phyloP scores from a whole-genome alignment of 768 basidiomycete genomes.

The Lentinula aciculospora region DNA sequence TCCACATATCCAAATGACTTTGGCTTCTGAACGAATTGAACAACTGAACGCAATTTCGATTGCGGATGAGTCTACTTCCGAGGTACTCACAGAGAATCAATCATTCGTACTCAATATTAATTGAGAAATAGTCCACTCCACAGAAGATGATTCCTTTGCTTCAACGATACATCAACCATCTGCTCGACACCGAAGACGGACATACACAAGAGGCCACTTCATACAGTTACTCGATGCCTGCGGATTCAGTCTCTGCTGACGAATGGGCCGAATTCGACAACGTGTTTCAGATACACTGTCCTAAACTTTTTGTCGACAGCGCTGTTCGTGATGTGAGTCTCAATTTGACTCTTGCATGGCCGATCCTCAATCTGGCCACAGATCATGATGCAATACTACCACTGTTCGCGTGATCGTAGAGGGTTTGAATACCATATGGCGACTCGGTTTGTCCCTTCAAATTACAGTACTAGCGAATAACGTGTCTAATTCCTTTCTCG shows the following conservation, averaged over 20 bases:
- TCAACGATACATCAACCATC: constrained; percentile 52
- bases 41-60: constrained; percentile 30
- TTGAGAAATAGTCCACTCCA: not conserved
- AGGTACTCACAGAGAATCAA: not conserved
- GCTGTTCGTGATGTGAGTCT: constrained; percentile 70
- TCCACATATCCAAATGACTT: constrained; percentile 55
- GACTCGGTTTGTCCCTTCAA: constrained; percentile 49
- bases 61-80: not conserved
- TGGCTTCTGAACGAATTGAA: constrained; percentile 49
- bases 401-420: constrained; percentile 67
- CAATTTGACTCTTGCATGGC: not conserved
- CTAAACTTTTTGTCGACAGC: constrained; percentile 72
- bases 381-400: constrained; percentile 87
- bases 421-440: constrained; percentile 89
- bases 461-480: constrained; percentile 2
- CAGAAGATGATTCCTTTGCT: constrained; percentile 54
- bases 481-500: not conserved
- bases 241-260: constrained; percentile 58
- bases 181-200: constrained; percentile 39
- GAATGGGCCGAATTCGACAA: constrained; percentile 85
- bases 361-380: constrained; percentile 24
- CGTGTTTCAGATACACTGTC: constrained; percentile 87
- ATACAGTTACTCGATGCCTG: constrained; percentile 58
- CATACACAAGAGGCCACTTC: constrained; percentile 26
- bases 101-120: not conserved